A percentile compares a stretch with the other conserved stretches of the same genome.
Evolutionary conservation across 2,329 filamentous ascomycete species (phyloP).

Genomic region (Colletotrichum sp.): DNA sequence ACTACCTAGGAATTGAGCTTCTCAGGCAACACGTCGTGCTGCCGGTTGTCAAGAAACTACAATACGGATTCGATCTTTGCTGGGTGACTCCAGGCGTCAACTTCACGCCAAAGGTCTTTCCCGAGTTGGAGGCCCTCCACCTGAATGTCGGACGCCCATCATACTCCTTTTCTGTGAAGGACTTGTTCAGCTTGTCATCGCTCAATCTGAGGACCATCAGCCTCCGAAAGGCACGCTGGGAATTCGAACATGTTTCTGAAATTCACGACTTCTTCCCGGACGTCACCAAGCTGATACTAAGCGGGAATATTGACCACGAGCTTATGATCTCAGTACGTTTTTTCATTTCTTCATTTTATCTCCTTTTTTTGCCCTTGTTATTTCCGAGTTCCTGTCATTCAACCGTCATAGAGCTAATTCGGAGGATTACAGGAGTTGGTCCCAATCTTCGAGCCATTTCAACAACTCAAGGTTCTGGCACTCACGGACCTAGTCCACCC

Average conservation of each 20-base stretch:
- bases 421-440: not conserved
- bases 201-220: accelerated
- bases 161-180: accelerated
- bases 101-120: too few species aligned
- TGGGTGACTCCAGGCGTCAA: too few species aligned
- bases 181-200: accelerated
- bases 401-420: accelerated
- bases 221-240: not conserved
- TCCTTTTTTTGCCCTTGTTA: too few species aligned
- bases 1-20: too few species aligned
- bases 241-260: not conserved
- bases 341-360: not conserved
- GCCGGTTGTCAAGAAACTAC: too few species aligned
- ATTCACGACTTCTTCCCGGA: not conserved
- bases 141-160: not conserved
- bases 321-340: not conserved
- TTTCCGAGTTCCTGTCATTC: not conserved
- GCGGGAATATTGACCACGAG: accelerated
- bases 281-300: not conserved
- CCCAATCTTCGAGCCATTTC: not conserved
- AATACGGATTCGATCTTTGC: too few species aligned
- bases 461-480: not conserved
- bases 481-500: not conserved
- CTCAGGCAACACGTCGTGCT: too few species aligned
- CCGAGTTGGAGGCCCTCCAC: too few species aligned